Evolutionary conservation across 257 asterid species (phyloP).

Genomic region (Schizonepeta tenuifolia): DNA sequence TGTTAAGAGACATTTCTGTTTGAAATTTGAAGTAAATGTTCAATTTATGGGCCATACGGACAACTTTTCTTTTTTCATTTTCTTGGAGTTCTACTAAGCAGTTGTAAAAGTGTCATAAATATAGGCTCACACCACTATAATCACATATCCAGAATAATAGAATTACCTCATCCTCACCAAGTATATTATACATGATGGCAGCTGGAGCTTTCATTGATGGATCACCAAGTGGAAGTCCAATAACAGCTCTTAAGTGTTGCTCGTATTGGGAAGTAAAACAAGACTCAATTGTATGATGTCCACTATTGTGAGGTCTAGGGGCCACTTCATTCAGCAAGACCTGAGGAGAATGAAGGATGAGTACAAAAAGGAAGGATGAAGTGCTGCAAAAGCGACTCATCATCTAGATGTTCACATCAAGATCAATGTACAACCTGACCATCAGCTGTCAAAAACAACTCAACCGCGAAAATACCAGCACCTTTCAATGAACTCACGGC

Average conservation of each 20-base stretch:
- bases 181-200: conserved; percentile 84
- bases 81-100: conserved; percentile 9
- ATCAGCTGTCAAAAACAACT: conserved; percentile 87
- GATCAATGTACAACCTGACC: conserved; percentile 66
- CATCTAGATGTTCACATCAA: conserved; percentile 13
- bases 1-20: not conserved
- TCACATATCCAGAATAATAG: conserved; percentile 9
- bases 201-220: conserved; percentile 88
- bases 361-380: conserved; percentile 16
- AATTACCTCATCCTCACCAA: conserved; percentile 92
- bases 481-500: conserved; percentile 95
- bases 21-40: not conserved
- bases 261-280: conserved; percentile 92
- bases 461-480: conserved; percentile 94
- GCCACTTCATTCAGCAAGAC: conserved; percentile 94
- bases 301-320: conserved; percentile 99
- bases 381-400: conserved; percentile 20
- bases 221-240: conserved; percentile 97
- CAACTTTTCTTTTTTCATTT: not conserved
- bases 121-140: too few relatives aligned
- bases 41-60: not conserved
- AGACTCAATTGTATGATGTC: conserved; percentile 92
- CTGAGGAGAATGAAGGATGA: conserved; percentile 46
- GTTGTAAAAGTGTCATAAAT: too few relatives aligned
- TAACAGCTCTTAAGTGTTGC: conserved; percentile 94